Percentiles rank a stretch among this genome's conserved stretches.
These are phyloP conservation scores for Gnaphalium uliginosum DNA, from an alignment of 129 eudicot genomes.

Conservation along the genomic window DNA sequence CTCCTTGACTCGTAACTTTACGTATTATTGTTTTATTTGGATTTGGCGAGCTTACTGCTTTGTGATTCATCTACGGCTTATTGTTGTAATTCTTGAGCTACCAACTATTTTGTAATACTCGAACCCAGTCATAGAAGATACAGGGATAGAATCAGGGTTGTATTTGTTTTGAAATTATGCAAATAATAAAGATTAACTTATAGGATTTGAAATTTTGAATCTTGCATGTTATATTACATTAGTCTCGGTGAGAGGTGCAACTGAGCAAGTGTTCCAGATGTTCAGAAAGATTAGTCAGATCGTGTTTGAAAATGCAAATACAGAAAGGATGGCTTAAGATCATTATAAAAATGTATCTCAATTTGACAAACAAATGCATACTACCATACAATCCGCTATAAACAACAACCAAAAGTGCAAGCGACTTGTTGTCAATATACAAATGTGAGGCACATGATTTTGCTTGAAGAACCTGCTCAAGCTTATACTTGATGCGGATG, in stretches of 20 bases:
- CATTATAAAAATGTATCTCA: not conserved
- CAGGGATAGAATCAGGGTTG: constrained; percentile 21
- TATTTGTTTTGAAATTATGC: constrained; percentile 8
- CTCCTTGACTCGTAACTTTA: constrained; percentile 43
- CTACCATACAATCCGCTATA: not conserved
- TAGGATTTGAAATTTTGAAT: not conserved
- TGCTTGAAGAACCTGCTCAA: not conserved
- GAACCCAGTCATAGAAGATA: constrained; percentile 21
- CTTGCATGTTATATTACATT: not conserved
- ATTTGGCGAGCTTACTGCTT: constrained; percentile 22
- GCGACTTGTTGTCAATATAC: not conserved
- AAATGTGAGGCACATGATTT: not conserved
- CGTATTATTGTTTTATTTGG: not conserved
- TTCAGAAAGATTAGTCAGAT: not conserved
- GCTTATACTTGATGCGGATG: not conserved
- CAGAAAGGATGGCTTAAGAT: not conserved
- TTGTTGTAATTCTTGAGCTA: constrained; percentile 34
- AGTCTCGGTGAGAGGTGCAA: not conserved
- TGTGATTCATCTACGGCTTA: constrained; percentile 29
- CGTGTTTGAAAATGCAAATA: not conserved
- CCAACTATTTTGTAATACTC: constrained; percentile 24
- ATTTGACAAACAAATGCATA: not conserved
- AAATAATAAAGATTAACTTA: not conserved
- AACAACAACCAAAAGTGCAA: not conserved
- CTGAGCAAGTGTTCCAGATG: not conserved